A percentile compares a stretch with the other conserved stretches of the same genome.
phyloP scores from a whole-genome alignment of 768 basidiomycete species.

The Suillus plorans region DNA sequence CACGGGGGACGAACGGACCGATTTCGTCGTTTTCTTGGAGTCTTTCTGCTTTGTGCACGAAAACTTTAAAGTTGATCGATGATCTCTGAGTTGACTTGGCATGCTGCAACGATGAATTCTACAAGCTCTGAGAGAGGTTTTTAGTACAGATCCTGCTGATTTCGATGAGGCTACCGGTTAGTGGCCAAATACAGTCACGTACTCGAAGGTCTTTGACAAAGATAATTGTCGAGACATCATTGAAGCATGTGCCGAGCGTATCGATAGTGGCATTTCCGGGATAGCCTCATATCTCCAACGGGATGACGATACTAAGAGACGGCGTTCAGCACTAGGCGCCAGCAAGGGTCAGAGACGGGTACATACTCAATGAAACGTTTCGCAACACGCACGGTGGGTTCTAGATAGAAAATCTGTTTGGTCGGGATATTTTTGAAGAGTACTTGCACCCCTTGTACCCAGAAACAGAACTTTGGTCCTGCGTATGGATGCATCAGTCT shows the following conservation, averaged over 20 bases:
- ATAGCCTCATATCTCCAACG: slow-evolving; percentile 94
- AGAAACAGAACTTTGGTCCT: slow-evolving; percentile 75
- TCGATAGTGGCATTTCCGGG: slow-evolving; percentile 83
- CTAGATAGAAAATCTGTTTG: slow-evolving; percentile 88
- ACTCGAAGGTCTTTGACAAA: slow-evolving; percentile 96
- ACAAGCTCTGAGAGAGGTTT: slow-evolving; percentile 56
- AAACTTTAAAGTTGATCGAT: slow-evolving; percentile 77
- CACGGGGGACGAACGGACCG: slow-evolving; percentile 44
- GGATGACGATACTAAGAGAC: slow-evolving; percentile 75
- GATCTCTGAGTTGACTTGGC: slow-evolving; percentile 62
- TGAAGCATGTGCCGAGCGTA: slow-evolving; percentile 68
- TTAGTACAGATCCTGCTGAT: slow-evolving; percentile 71
- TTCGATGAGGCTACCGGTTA: slow-evolving; percentile 3
- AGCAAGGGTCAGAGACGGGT: background rate
- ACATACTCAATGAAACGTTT: slow-evolving; percentile 82
- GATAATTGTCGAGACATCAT: slow-evolving; percentile 80
- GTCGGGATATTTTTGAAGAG: slow-evolving; percentile 81
- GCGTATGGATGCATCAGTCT: slow-evolving; percentile 13
- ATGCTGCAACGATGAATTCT: slow-evolving; percentile 77
- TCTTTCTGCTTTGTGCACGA: slow-evolving; percentile 94
- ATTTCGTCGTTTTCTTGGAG: slow-evolving; percentile 57
- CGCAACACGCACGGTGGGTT: slow-evolving; percentile 74
- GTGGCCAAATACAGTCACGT: slow-evolving; percentile 26
- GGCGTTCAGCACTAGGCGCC: background rate
- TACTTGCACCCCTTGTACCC: slow-evolving; percentile 67